Evolutionary conservation across 352 stramenopile species (phyloP).

Genomic region (Phytophthora tubulina): DNA sequence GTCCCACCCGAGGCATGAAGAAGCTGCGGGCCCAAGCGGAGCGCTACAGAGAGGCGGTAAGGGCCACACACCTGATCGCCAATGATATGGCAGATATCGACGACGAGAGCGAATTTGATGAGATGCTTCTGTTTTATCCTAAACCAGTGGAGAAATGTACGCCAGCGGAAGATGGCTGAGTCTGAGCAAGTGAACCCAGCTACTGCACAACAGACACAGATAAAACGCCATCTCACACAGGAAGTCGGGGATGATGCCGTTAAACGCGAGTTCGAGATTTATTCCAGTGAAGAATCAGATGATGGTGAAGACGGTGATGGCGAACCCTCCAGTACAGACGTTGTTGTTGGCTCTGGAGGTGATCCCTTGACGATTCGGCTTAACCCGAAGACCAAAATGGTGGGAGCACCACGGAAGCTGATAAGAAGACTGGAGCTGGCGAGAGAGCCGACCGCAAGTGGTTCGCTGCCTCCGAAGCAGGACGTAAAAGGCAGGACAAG

Average conservation of each 20-base stretch:
- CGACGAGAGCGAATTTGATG: neutral
- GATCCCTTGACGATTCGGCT: neutral
- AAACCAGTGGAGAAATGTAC: conserved; percentile 2
- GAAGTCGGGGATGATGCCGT: no score
- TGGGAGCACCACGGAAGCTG: neutral
- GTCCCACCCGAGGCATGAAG: neutral
- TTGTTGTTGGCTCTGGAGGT: no score
- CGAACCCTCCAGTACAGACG: no score
- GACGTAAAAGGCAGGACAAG: neutral
- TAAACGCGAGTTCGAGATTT: no score
- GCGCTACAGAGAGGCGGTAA: neutral
- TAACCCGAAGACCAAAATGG: neutral
- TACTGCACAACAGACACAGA: no score
- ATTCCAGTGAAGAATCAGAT: no score
- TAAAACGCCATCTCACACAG: no score
- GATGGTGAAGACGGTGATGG: no score
- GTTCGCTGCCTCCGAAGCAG: conserved; percentile 13
- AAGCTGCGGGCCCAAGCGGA: neutral
- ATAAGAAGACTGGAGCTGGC: neutral
- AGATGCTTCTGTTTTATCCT: conserved; percentile 2
- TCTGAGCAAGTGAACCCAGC: no score
- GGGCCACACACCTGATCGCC: conserved; percentile 1
- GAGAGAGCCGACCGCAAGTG: conserved; percentile 4
- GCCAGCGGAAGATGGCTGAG: neutral
- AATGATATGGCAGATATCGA: conserved; percentile 17